phyloP scores from a whole-genome alignment of 768 basidiomycete species.

The Phlebiopsis flavidoalba region DNA sequence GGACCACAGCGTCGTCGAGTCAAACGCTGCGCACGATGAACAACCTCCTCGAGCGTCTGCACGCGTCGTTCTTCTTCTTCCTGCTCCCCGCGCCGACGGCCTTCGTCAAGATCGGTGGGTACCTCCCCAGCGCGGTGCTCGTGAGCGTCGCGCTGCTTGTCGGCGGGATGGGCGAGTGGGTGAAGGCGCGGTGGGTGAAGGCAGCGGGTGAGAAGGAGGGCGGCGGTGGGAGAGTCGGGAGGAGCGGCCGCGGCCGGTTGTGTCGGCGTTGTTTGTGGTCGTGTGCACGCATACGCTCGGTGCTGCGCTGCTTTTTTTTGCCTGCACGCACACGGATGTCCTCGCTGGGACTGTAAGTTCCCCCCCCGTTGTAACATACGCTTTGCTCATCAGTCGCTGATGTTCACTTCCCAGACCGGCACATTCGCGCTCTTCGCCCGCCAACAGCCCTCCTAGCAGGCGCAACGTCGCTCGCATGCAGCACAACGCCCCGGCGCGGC shows the following conservation, averaged over 20 bases:
- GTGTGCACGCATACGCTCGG: slow-evolving; percentile 53
- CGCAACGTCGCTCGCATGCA: neutral
- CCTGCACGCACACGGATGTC: slow-evolving; percentile 42
- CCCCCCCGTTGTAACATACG: neutral
- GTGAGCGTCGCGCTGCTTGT: slow-evolving; percentile 85
- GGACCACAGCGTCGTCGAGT: slow-evolving; percentile 67
- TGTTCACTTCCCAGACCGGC: neutral
- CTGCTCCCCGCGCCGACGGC: slow-evolving; percentile 58
- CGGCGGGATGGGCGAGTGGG: slow-evolving; percentile 73
- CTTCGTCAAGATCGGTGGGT: slow-evolving; percentile 88
- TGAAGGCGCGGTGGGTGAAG: slow-evolving; percentile 51
- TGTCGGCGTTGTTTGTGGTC: slow-evolving; percentile 50
- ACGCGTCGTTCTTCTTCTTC: slow-evolving; percentile 98
- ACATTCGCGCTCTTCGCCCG: neutral
- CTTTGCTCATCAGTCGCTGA: neutral
- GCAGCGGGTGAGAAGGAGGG: neutral
- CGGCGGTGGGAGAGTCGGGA: slow-evolving; percentile 34
- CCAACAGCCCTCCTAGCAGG: neutral
- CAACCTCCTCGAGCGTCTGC: slow-evolving; percentile 92
- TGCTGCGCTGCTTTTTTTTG: slow-evolving; percentile 41
- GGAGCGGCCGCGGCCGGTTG: slow-evolving; percentile 47
- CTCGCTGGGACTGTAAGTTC: slow-evolving; percentile 35
- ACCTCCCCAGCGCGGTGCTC: slow-evolving; percentile 82
- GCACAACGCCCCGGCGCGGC: slow-evolving; percentile 9
- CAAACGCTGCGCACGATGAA: slow-evolving; percentile 85